phyloP scores from a whole-genome alignment of 257 asterid genomes.

The Marsdenia floribunda region DNA sequence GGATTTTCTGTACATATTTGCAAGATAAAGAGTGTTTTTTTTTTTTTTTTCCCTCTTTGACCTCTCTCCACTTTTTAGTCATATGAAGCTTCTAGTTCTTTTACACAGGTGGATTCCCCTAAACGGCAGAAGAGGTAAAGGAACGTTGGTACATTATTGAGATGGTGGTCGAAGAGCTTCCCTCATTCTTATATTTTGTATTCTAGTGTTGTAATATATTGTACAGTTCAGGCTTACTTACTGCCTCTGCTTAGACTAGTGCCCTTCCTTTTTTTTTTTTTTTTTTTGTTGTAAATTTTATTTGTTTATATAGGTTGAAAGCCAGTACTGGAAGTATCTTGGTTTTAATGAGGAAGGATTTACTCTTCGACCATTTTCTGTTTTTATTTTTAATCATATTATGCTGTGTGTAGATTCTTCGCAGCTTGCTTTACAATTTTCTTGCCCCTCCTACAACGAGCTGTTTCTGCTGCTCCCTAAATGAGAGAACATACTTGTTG shows the following conservation, averaged over 20 bases:
- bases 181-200: neutral
- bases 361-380: neutral
- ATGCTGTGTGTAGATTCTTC: neutral
- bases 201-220: neutral
- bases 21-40: neutral
- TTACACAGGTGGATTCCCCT: neutral
- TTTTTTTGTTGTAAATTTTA: neutral
- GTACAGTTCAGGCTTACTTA: neutral
- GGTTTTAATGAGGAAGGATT: neutral
- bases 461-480: neutral
- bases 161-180: neutral
- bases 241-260: neutral
- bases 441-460: too few species aligned
- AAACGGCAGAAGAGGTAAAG: slow-evolving; percentile 1
- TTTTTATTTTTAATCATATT: neutral
- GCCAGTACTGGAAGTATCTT: neutral
- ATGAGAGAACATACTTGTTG: neutral
- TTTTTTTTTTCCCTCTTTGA: neutral
- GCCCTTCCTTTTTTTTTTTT: neutral
- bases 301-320: neutral
- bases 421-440: neutral
- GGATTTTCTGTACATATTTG: neutral
- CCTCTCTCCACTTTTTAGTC: neutral
- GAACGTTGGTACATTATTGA: neutral
- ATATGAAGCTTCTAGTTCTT: neutral